These are phyloP conservation scores for Lentinus polychrous DNA, from an alignment of 1,284 basidiomycete species.

Conservation along the genomic window DNA sequence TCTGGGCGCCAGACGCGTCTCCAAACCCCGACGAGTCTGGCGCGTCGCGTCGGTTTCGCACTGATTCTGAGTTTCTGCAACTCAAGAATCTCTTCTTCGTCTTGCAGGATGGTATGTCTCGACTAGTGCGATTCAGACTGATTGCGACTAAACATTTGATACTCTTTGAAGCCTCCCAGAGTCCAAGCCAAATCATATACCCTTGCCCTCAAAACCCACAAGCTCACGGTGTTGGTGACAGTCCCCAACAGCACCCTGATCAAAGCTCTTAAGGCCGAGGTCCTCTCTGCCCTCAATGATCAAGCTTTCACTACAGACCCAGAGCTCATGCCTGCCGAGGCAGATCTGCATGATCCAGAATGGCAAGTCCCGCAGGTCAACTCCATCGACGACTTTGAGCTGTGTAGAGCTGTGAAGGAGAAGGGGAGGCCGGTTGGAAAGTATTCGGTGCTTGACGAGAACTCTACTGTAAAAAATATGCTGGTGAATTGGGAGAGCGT, in stretches of 20 bases:
- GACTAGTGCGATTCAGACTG: too few species aligned
- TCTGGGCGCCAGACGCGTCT: too few species aligned
- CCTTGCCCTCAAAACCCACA: slow-evolving; percentile 63
- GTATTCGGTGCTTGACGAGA: slow-evolving; percentile 46
- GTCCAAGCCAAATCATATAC: slow-evolving; percentile 52
- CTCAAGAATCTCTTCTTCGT: too few species aligned
- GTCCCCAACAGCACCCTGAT: slow-evolving; percentile 47
- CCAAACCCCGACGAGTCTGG: too few species aligned
- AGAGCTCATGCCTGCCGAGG: slow-evolving; percentile 23
- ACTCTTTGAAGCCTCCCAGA: slow-evolving; percentile 24
- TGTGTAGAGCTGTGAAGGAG: slow-evolving; percentile 47
- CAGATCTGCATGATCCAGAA: slow-evolving; percentile 29
- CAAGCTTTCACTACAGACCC: slow-evolving; percentile 7
- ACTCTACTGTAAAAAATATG: slow-evolving; percentile 39
- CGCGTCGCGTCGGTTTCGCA: too few species aligned
- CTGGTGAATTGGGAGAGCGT: slow-evolving; percentile 57
- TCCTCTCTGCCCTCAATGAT: slow-evolving; percentile 18
- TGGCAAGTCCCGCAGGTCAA: slow-evolving; percentile 36
- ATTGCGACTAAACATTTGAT: background rate
- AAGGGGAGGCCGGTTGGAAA: slow-evolving; percentile 39
- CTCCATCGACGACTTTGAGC: slow-evolving; percentile 52
- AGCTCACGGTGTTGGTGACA: slow-evolving; percentile 55
- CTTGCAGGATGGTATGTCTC: too few species aligned
- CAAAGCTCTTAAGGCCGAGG: slow-evolving; percentile 52
- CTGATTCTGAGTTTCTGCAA: too few species aligned